Conservation (phyloP, 1,139 yeast species). For the Zygoascus meyerae region DNA sequence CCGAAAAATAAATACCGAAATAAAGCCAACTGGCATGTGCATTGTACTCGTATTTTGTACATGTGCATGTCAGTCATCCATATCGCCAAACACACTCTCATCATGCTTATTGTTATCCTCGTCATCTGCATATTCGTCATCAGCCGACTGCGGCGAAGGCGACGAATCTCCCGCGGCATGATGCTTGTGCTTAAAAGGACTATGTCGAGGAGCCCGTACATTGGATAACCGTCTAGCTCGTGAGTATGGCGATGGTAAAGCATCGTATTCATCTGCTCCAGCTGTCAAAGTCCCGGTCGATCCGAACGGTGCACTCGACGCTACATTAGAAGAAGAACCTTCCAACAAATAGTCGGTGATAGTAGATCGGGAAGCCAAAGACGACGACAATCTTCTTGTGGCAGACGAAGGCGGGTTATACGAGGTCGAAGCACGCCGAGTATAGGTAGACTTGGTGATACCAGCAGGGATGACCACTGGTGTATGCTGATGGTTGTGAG, state of each 20-base stretch:
- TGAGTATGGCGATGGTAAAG: conserved; percentile 21
- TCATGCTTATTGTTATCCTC: conserved; percentile 18
- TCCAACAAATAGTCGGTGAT: conserved; percentile 21
- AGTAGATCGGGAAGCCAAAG: conserved; percentile 17
- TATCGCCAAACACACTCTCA: conserved; percentile 26
- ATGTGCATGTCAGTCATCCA: conserved; percentile 21
- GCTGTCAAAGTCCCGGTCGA: conserved; percentile 8
- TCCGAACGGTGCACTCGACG: conserved; percentile 8
- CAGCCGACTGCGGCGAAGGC: conserved; percentile 13
- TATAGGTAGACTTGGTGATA: conserved; percentile 14
- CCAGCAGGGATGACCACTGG: conserved; percentile 5
- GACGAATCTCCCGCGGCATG: conserved; percentile 2
- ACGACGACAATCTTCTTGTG: conserved; percentile 16
- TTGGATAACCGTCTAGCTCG: conserved; percentile 23
- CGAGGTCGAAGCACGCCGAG: conserved; percentile 11
- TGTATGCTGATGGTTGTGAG: conserved; percentile 15
- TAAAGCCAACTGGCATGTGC: neutral
- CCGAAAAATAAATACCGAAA: conserved; percentile 10
- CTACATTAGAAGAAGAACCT: conserved; percentile 10
- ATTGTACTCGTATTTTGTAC: conserved; percentile 6
- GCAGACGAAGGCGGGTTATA: conserved; percentile 13
- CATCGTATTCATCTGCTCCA: conserved; percentile 19
- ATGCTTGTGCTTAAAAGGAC: conserved; percentile 4
- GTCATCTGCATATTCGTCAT: conserved; percentile 18
- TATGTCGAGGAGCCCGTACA: conserved; percentile 16